Evolutionary conservation across 441 rosid genomes (phyloP).

Genomic region (Pelargonium fulgidum): DNA sequence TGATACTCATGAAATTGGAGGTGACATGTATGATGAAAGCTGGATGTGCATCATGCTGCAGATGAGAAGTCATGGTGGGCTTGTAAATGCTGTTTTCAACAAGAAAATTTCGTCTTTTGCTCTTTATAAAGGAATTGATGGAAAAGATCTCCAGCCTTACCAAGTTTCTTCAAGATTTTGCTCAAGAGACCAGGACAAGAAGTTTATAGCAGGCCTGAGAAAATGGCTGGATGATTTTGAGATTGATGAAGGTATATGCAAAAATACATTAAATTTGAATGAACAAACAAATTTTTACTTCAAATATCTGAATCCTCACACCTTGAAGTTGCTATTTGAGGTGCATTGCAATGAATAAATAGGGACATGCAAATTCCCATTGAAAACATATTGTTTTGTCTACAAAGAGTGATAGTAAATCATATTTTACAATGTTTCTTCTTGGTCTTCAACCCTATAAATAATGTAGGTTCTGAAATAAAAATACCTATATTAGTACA

Average conservation of each 20-base stretch:
- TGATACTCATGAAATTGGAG: neutral
- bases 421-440: too few relatives aligned
- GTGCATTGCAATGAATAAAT: neutral
- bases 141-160: slow-evolving; percentile 42
- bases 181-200: slow-evolving; percentile 39
- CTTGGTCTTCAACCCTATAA: too few relatives aligned
- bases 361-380: neutral
- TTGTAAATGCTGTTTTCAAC: slow-evolving; percentile 51
- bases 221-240: slow-evolving; percentile 35
- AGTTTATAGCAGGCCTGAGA: slow-evolving; percentile 36
- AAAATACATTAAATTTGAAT: neutral
- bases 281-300: neutral
- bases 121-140: slow-evolving; percentile 41
- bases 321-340: neutral
- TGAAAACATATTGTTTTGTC: too few relatives aligned
- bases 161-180: slow-evolving; percentile 47
- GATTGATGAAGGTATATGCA: slow-evolving; percentile 39
- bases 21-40: neutral
- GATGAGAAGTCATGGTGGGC: slow-evolving; percentile 44
- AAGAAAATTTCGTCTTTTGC: slow-evolving; percentile 57
- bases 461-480: too few relatives aligned
- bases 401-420: too few relatives aligned
- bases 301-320: neutral
- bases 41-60: slow-evolving; percentile 27
- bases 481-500: too few relatives aligned